Conservation (phyloP, 2,329 filamentous ascomycete genomes). For the Daldinia sp. region DNA sequence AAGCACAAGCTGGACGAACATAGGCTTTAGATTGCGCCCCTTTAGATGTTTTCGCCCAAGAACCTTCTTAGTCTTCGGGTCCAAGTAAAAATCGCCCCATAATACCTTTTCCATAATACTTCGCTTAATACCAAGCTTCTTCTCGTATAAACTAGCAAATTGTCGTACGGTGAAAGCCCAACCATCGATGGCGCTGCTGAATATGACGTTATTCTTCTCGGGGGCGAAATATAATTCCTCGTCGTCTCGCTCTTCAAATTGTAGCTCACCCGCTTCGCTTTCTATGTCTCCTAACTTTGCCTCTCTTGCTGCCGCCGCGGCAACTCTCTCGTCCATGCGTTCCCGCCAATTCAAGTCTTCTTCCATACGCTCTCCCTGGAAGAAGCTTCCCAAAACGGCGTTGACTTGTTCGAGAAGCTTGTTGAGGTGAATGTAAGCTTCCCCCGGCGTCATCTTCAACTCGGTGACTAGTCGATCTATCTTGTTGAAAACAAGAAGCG, state of each 20-base stretch:
- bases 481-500: constrained; percentile 96
- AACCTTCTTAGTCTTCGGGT: constrained; percentile 96
- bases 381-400: constrained; percentile 95
- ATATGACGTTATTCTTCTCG: constrained; percentile 98
- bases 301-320: constrained; percentile 72
- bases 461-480: constrained; percentile 95
- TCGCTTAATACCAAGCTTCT: constrained; percentile 94
- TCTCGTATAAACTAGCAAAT: constrained; percentile 92
- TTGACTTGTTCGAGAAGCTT: constrained; percentile 96
- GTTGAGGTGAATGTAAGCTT: constrained; percentile 88
- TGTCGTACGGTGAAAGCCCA: constrained; percentile 98
- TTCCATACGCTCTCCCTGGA: constrained; percentile 98
- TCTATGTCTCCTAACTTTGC: constrained; percentile 57
- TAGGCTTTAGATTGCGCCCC: constrained; percentile 88
- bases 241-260: constrained; percentile 91
- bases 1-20: constrained; percentile 96
- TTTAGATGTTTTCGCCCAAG: constrained; percentile 91
- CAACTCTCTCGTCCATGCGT: constrained; percentile 85
- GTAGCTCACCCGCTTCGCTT: constrained; percentile 65
- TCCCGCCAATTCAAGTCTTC: constrained; percentile 97
- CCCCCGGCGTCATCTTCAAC: constrained; percentile 87
- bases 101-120: constrained; percentile 88
- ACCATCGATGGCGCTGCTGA: constrained; percentile 96
- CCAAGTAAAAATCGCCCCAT: constrained; percentile 96
- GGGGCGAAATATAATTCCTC: constrained; percentile 98